A percentile compares a stretch with the other conserved stretches of the same genome.
These are phyloP conservation scores for Gossypium sturtianum DNA, from an alignment of 345 rosid species.

Conservation along the genomic window DNA sequence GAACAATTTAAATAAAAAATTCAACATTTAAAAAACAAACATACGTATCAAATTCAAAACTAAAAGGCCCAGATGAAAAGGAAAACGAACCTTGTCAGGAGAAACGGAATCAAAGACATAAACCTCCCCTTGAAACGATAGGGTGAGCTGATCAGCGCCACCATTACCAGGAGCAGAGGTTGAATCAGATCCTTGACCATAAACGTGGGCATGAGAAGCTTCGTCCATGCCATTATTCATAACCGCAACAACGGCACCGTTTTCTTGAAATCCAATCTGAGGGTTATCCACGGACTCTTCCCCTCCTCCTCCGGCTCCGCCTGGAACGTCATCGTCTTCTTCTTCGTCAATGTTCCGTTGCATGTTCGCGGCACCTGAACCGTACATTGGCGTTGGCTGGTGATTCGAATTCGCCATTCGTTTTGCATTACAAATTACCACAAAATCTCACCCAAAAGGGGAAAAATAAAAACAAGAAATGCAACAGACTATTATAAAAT, in stretches of 20 bases:
- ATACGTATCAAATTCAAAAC: not conserved
- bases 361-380: slow-evolving; percentile 19
- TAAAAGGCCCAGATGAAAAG: not conserved
- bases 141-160: slow-evolving; percentile 32
- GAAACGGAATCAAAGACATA: slow-evolving; percentile 41
- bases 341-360: slow-evolving; percentile 13
- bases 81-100: slow-evolving; percentile 33
- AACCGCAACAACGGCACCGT: slow-evolving; percentile 6
- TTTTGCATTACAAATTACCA: no score
- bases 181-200: slow-evolving; percentile 16
- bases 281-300: slow-evolving; percentile 38
- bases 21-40: not conserved
- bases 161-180: slow-evolving; percentile 14
- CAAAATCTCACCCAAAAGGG: no score
- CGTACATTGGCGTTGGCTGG: not conserved
- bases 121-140: slow-evolving; percentile 48
- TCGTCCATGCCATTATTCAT: slow-evolving; percentile 18
- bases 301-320: slow-evolving; percentile 22
- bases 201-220: slow-evolving; percentile 17
- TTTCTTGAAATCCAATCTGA: slow-evolving; percentile 23
- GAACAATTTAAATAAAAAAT: not conserved
- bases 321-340: slow-evolving; percentile 20
- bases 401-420: no score
- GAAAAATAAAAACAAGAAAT: no score
- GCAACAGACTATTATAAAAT: no score